phyloP scores from a whole-genome alignment of 306 rosid species.

The Rubus idaeus region DNA sequence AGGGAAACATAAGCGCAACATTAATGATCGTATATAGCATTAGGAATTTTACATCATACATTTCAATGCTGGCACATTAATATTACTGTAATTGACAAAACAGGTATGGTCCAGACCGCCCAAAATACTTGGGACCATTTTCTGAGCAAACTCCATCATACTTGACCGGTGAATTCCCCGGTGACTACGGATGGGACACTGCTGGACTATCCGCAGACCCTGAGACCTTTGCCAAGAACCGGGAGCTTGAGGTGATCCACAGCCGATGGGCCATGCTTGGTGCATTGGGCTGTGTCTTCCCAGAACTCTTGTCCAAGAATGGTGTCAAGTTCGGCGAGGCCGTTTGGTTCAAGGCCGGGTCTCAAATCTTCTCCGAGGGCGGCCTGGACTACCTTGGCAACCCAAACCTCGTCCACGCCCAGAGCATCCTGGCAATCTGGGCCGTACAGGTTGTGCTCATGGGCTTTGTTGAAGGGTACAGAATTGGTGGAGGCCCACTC shows the following conservation, averaged over 20 bases:
- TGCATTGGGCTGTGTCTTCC: constrained; percentile 81
- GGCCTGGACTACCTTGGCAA: constrained; percentile 95
- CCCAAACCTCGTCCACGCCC: constrained; percentile 91
- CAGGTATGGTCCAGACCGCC: constrained; percentile 98
- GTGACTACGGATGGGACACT: constrained; percentile 99
- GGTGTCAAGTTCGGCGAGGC: constrained; percentile 94
- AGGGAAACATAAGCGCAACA: too few species aligned
- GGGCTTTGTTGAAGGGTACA: constrained; percentile 92
- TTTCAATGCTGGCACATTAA: neutral
- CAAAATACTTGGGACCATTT: constrained; percentile 96
- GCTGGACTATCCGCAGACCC: constrained; percentile 98
- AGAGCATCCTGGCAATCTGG: constrained; percentile 97
- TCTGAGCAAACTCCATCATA: constrained; percentile 94
- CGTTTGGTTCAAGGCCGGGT: constrained; percentile 95
- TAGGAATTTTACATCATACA: neutral
- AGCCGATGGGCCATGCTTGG: constrained; percentile 95
- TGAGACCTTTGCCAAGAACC: constrained; percentile 87
- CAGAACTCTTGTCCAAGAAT: constrained; percentile 76
- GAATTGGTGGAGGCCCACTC: constrained; percentile 96
- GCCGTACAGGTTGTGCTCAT: constrained; percentile 88
- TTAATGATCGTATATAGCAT: neutral
- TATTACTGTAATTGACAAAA: neutral
- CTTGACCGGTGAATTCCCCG: constrained; percentile 89
- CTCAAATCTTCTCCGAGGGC: constrained; percentile 93
- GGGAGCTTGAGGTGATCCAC: constrained; percentile 95